These are phyloP conservation scores for Monosiga brevicollis DNA, from an alignment of 78 protist genomes.

Conservation along the genomic window DNA sequence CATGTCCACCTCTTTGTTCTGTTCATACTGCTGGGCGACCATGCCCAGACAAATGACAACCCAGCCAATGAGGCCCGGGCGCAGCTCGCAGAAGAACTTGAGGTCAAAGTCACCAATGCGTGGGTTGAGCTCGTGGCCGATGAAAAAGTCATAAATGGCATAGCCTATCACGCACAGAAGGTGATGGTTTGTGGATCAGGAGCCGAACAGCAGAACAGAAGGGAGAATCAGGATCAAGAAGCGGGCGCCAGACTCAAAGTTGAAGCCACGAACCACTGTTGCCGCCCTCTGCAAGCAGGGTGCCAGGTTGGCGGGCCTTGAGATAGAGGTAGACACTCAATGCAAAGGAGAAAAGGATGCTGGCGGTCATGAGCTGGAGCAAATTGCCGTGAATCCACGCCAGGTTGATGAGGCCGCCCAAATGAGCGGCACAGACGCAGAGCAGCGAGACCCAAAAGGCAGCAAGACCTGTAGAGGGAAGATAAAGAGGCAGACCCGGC, in stretches of 20 bases:
- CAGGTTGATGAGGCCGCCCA: background rate
- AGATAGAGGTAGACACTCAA: constrained; percentile 5
- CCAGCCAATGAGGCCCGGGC: constrained; percentile 86
- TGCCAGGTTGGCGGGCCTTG: background rate
- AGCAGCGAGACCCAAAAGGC: background rate
- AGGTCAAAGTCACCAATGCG: constrained; percentile 69
- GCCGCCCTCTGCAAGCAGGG: constrained; percentile 43
- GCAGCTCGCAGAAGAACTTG: constrained; percentile 71
- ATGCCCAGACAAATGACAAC: constrained; percentile 36
- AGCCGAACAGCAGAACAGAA: background rate
- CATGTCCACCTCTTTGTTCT: constrained; percentile 34
- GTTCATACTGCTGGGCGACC: constrained; percentile 37
- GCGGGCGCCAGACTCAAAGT: background rate
- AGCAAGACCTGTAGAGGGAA: background rate
- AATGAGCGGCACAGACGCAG: background rate
- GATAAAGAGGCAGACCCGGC: background rate
- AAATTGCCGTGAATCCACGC: background rate
- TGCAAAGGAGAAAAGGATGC: constrained; percentile 9
- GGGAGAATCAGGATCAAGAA: background rate
- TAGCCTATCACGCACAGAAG: background rate
- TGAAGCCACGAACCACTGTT: constrained; percentile 1
- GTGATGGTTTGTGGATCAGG: constrained; percentile 2
- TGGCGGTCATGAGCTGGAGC: constrained; percentile 8
- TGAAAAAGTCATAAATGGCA: constrained; percentile 60
- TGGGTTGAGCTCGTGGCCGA: constrained; percentile 80